Evolutionary conservation across 2,329 filamentous ascomycete species (phyloP), one percentile per base, ranked within the genome.

Genomic region (Gaeumannomyces tritici): DNA sequence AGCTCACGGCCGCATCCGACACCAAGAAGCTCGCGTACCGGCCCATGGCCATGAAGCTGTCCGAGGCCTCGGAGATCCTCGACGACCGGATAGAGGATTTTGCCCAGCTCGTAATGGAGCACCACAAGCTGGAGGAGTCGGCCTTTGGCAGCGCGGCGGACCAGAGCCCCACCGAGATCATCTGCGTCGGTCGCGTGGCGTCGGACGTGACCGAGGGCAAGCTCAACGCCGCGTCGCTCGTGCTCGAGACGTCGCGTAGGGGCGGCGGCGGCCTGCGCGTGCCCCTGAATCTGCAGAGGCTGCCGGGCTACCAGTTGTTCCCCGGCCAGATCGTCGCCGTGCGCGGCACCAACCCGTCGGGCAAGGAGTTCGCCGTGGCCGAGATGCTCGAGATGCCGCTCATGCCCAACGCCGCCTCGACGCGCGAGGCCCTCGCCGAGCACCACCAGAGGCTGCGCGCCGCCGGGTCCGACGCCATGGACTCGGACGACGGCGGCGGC

Each of bases 51-150:
- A 96, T 98, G 92, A 96, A 96, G 70, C 81, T 95, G 8, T 93
- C 91, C 6, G 93, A 97, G 72, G 87, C 91, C 0, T 96, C 93
- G 5, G 93, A 96, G 73, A 90, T 96, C 57, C 82, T 98, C 9
- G 95, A 99, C 75, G 93, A 98, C 74, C 84, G 92, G 68, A 97
- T 99, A 77, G 92, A 98, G 69, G 91, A 93, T 65, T 96, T 97
- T 70, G 82, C 86, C 64, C 77, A 79, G n/a, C 74, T 92, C 1
- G 80, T 96, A 6, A 87, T 90, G 74, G 84, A 88, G 62, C 80
- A 92, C 66, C 85, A 96, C 73, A 79, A 83, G 18, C 79, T 96
- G 7, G 90, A 95, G 24, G 88, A 95, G 64, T 83, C 84, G 24
- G 89, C 85, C 0, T 96, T 99, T 73, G 93, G 93, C 59, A 96